A percentile compares a stretch with the other conserved stretches of the same genome.
These are phyloP conservation scores for Avena atlantica DNA, from an alignment of 176 grass and related monocot genomes.

Conservation along the genomic window DNA sequence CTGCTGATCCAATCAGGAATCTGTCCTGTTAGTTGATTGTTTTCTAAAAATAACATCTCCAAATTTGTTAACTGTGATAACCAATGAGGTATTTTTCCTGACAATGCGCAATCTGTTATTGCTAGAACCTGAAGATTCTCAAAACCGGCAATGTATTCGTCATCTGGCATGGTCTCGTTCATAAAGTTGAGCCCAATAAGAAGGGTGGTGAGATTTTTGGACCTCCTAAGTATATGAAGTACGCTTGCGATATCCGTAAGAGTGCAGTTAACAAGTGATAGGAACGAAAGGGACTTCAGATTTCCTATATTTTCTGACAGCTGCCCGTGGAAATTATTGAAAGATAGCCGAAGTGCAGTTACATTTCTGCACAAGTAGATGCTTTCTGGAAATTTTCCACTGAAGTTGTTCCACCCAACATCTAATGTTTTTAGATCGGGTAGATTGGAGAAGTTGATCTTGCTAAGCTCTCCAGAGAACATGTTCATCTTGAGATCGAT, in stretches of 20 bases:
- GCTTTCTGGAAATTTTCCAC: not conserved
- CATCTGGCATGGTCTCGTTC: not conserved
- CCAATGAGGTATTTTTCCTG: not conserved
- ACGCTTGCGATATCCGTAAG: not conserved
- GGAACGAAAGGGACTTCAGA: not conserved
- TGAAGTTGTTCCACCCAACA: not conserved
- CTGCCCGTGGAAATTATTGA: not conserved
- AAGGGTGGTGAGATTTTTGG: not conserved
- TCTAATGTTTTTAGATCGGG: not conserved
- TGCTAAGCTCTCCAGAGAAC: not conserved
- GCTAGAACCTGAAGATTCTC: not conserved
- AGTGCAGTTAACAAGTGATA: not conserved
- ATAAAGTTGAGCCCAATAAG: not conserved
- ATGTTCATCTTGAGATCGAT: not conserved
- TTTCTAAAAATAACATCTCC: not conserved
- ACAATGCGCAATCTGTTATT: not conserved
- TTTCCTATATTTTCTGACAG: not conserved
- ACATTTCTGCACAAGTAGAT: not conserved
- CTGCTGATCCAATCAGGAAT: constrained; percentile 11
- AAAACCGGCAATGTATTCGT: not conserved
- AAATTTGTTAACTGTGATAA: not conserved
- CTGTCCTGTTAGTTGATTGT: constrained; percentile 23
- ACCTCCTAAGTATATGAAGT: not conserved
- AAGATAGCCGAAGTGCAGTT: not conserved
- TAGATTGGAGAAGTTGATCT: constrained; percentile 4